Percentiles rank a stretch among this genome's conserved stretches.
Evolutionary conservation across 106 monocot species (phyloP).

Genomic region (Hemerocallis citrina): DNA sequence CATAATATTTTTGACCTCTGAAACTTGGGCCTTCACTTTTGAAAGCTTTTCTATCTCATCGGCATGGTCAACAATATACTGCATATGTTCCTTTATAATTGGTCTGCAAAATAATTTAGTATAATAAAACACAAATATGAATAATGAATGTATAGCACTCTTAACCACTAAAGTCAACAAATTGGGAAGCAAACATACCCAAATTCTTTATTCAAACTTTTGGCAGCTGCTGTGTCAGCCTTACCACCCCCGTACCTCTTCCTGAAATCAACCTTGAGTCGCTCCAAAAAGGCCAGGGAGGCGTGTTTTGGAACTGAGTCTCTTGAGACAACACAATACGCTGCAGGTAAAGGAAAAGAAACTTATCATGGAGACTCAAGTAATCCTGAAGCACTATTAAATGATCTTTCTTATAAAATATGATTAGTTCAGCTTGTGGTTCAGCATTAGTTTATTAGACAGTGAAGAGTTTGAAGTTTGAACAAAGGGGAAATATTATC

Average conservation of each 20-base stretch:
- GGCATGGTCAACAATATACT: conserved; percentile 71
- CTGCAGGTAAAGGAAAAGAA: conserved; percentile 28
- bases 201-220: conserved; percentile 94
- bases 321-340: conserved; percentile 89
- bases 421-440: no score
- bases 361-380: no score
- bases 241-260: conserved; percentile 94
- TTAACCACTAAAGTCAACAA: not conserved
- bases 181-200: conserved; percentile 37
- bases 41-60: conserved; percentile 82
- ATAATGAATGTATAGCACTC: not conserved
- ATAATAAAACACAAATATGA: not conserved
- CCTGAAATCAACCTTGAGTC: conserved; percentile 70
- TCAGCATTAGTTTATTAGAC: no score
- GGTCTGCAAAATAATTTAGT: conserved; percentile 43
- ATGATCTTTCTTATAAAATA: no score
- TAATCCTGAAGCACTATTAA: no score
- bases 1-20: conserved; percentile 89
- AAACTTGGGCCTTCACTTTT: conserved; percentile 92
- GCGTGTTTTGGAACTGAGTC: conserved; percentile 76
- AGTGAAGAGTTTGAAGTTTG: no score
- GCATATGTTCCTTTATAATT: conserved; percentile 89
- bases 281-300: conserved; percentile 66
- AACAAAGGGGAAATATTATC: no score
- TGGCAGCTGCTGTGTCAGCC: conserved; percentile 87